Evolutionary conservation across 2,329 filamentous ascomycete species (phyloP).

Genomic region (Penicillium sp.): DNA sequence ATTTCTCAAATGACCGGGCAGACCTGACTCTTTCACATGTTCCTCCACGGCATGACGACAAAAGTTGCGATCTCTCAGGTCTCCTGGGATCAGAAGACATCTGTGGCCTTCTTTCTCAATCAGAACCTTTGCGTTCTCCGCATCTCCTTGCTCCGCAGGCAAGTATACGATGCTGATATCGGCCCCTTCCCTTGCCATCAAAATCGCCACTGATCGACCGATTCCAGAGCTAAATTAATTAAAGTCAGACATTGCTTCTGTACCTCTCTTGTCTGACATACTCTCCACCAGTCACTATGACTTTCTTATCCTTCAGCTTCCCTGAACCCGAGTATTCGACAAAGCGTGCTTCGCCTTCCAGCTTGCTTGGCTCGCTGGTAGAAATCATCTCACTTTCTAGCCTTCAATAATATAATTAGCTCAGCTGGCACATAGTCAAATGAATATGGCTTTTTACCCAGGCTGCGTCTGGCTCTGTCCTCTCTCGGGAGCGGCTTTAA

Average conservation of each 20-base stretch:
- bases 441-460: conserved; percentile 18
- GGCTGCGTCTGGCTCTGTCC: conserved; percentile 26
- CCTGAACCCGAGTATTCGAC: conserved; percentile 43
- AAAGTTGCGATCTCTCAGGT: conserved; percentile 10
- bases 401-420: not conserved
- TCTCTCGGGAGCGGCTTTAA: conserved; percentile 17
- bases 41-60: conserved; percentile 50
- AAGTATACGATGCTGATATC: conserved; percentile 14
- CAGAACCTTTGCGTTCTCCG: conserved; percentile 7
- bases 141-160: conserved; percentile 9
- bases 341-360: conserved; percentile 26
- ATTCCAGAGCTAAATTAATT: conserved; percentile 42
- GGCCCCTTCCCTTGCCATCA: conserved; percentile 15
- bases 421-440: not conserved
- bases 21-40: conserved; percentile 46
- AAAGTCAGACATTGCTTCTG: not conserved
- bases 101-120: conserved; percentile 7
- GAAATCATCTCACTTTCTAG: conserved; percentile 22
- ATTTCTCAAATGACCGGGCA: not conserved
- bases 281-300: conserved; percentile 54
- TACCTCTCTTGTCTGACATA: conserved; percentile 27
- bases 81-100: conserved; percentile 9
- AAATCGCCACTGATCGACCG: conserved; percentile 11
- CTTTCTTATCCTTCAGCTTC: conserved; percentile 49
- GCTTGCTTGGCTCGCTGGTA: conserved; percentile 32